Evolutionary conservation across 495 filamentous ascomycete species (phyloP), one percentile per base, ranked within the genome.

Genomic region (Choiromyces venosus): DNA sequence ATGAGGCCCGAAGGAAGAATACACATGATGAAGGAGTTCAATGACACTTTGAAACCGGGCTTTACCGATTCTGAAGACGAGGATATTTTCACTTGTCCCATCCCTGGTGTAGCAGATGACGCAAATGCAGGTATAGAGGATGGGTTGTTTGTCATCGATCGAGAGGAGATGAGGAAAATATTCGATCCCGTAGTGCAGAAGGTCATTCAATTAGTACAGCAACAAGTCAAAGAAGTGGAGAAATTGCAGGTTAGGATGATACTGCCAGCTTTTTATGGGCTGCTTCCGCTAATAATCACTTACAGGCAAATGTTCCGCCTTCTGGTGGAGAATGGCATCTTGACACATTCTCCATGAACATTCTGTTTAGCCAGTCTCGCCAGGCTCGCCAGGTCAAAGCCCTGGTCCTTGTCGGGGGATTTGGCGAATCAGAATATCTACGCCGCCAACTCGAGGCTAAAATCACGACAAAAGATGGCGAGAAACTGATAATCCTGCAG

Each of bases 1-100:
- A 76, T 76, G 74, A 76, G 42, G 25, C 65, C 37, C 33, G 46
- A 33, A 8, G 61, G 71, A 25, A 66, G 74, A 56, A 65, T 66
- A 29, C 65, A 64, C 9, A 76, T 74, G 74, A 61, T 66, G 35
- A 76, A 75, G 6, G 21, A 76, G 21, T 76, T 75, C 10, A 71
- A 76, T 10, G 72, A 76, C 5, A 61, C 69, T 56, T 40, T 76
- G 39, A 76, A 76, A 61, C 70, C 66, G 37, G 68, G 52, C 16
- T 76, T 76, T 61, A 44, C 71, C 19, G 40, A 73, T 46, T 44
- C 66, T 8, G 71, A 76, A 66, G 74, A 76, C 18, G 74, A 75
- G 10, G 72, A 69, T n/a, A 65, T 73, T 56, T 76, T 69, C 25
- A 69, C 67, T 70, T 76, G 74, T 4, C 83, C 82, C 7, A 75